A percentile compares a stretch with the other conserved stretches of the same genome.
phyloP scores from a whole-genome alignment of 73 alveolate species.

The Blepharisma stoltei region DNA sequence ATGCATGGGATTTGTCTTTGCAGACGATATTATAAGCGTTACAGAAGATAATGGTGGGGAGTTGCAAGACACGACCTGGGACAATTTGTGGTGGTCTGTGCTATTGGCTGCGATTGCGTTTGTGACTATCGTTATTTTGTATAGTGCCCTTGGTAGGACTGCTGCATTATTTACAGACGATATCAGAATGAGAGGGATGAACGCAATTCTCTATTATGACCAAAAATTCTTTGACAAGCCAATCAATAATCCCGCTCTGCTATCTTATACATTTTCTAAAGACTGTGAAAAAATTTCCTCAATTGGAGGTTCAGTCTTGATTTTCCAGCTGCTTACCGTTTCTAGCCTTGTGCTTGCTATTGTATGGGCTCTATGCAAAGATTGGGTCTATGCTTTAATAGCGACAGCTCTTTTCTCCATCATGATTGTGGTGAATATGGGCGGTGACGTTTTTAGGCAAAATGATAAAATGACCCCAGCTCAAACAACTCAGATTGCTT shows the following conservation, averaged over 20 bases:
- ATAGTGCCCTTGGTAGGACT: background rate
- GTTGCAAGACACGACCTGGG: background rate
- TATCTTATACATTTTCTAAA: conserved; percentile 29
- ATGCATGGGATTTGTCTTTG: background rate
- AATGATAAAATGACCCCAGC: background rate
- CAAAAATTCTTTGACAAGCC: conserved; percentile 40
- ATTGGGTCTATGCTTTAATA: background rate
- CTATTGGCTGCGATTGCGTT: background rate
- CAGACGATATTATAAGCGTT: background rate
- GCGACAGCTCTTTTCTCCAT: background rate
- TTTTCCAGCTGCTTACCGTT: background rate
- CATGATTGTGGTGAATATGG: conserved; percentile 31
- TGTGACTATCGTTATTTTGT: background rate
- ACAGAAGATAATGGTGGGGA: background rate
- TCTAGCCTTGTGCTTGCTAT: background rate
- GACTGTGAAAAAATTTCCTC: conserved; percentile 31
- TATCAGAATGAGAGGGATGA: conserved; percentile 34
- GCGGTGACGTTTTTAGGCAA: conserved; percentile 11
- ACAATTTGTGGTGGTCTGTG: background rate
- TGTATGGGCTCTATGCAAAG: background rate
- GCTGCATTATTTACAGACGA: conserved; percentile 31
- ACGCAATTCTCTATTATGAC: conserved; percentile 37
- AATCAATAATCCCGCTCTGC: conserved; percentile 26
- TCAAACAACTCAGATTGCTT: conserved; percentile 50
- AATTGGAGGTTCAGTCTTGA: background rate